Evolutionary conservation across 1,284 basidiomycete genomes (phyloP).

Genomic region (Cerioporus squamosus): DNA sequence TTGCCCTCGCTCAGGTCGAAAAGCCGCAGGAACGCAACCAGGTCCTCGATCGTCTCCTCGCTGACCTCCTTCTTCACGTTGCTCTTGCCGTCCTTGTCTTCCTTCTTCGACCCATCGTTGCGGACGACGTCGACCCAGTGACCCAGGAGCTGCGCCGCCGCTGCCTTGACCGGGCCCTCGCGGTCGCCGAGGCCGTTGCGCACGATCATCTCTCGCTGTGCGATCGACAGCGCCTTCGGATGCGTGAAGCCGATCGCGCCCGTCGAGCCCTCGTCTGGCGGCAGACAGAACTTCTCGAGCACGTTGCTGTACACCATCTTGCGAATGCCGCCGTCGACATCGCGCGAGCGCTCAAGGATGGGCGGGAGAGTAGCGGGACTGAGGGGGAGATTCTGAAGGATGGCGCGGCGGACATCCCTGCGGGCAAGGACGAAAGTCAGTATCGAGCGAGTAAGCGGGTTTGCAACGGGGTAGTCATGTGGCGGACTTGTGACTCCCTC

Average conservation of each 20-base stretch:
- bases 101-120: slow-evolving; percentile 43
- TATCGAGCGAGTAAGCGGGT: too few relatives aligned
- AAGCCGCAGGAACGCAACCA: slow-evolving; percentile 60
- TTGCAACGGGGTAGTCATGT: too few relatives aligned
- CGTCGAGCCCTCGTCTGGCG: slow-evolving; percentile 18
- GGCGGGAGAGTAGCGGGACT: slow-evolving; percentile 63
- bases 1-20: slow-evolving; percentile 67
- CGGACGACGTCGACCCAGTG: slow-evolving; percentile 71
- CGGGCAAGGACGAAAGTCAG: too few relatives aligned
- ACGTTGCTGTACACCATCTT: slow-evolving; percentile 81
- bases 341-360: slow-evolving; percentile 84
- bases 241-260: slow-evolving; percentile 56
- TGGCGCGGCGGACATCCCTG: slow-evolving; percentile 91
- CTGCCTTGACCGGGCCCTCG: slow-evolving; percentile 81
- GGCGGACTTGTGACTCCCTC: too few relatives aligned
- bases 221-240: slow-evolving; percentile 72
- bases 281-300: slow-evolving; percentile 42
- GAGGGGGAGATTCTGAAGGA: slow-evolving; percentile 80
- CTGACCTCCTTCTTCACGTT: slow-evolving; percentile 16
- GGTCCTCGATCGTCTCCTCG: slow-evolving; percentile 30
- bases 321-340: slow-evolving; percentile 84
- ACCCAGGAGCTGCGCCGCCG: slow-evolving; percentile 76
- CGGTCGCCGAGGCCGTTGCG: slow-evolving; percentile 88
- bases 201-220: slow-evolving; percentile 80
- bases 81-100: slow-evolving; percentile 44